Evolutionary conservation across 768 basidiomycete genomes (phyloP).

Genomic region (Hydnomerulius pinastri): DNA sequence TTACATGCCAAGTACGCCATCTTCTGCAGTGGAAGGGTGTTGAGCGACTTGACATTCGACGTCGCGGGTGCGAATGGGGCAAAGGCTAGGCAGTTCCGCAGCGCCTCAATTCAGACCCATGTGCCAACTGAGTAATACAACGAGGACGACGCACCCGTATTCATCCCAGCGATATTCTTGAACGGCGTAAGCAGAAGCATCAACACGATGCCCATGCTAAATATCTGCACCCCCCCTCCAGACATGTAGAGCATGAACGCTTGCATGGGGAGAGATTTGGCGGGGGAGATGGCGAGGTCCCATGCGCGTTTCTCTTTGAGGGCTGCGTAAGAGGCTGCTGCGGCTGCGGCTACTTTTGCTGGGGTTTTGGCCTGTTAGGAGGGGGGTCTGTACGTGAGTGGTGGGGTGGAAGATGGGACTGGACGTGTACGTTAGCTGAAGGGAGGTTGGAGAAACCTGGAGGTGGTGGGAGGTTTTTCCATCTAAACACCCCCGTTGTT

Average conservation of each 20-base stretch:
- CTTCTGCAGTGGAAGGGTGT: slow-evolving; percentile 69
- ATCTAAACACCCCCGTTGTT: slow-evolving; percentile 39
- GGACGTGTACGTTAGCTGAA: slow-evolving; percentile 30
- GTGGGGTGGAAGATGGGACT: slow-evolving; percentile 1
- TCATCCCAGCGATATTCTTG: slow-evolving; percentile 78
- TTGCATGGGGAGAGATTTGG: slow-evolving; percentile 94
- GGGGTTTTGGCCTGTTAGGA: slow-evolving; percentile 44
- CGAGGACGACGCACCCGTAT: slow-evolving; percentile 57
- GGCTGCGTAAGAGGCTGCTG: slow-evolving; percentile 55
- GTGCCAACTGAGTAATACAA: neutral
- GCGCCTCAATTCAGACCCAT: no score
- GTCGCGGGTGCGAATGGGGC: slow-evolving; percentile 61
- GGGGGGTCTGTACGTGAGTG: neutral
- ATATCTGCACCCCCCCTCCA: slow-evolving; percentile 92
- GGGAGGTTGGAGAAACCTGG: slow-evolving; percentile 63
- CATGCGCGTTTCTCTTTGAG: slow-evolving; percentile 82
- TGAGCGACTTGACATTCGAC: slow-evolving; percentile 44
- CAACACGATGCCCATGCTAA: slow-evolving; percentile 95
- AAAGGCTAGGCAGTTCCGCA: no score
- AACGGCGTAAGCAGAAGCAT: slow-evolving; percentile 89
- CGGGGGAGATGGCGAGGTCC: slow-evolving; percentile 82
- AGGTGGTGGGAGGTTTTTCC: slow-evolving; percentile 63
- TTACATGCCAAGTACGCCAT: slow-evolving; percentile 72
- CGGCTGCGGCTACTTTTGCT: slow-evolving; percentile 34
- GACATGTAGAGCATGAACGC: slow-evolving; percentile 99